Evolutionary conservation across 164 flowering plant species (phyloP), one percentile per base, ranked within the genome.

Genomic region (Akebia trifoliata): DNA sequence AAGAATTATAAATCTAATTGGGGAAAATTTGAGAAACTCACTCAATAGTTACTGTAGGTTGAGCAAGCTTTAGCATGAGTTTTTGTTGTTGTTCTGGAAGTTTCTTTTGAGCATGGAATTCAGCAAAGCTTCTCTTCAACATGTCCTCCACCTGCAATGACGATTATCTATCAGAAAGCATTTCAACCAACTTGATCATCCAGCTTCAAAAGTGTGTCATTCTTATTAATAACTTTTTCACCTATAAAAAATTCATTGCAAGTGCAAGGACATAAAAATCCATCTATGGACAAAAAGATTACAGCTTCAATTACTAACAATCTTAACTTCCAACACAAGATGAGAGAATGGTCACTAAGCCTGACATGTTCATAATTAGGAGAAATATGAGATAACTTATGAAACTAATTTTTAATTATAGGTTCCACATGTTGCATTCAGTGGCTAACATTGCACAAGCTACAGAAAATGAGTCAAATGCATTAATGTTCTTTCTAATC

Each of bases 71-170:
- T 54, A 61, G 72, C 92, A 83, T 70, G 17, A 90, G 74, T 60
- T 84, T 83, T 62, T 80, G 85, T 47, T 94, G 78, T 54, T 77
- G 51, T 67, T 93, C 99, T 47, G 99, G 96, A 50, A 90, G 85
- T 55, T 81, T 86, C 69, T 88, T 88, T 71, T 94, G 99, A 66
- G 97, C 78, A 76, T 94, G 97, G 60, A 87, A 90, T 76, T 94
- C 97, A 26, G 97, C 97, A 84, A 94, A 90, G 70, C 99, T 94
- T 84, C 99, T 84, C 76, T 93, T 90, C 70, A 93, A 62, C 99
- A 93, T 93, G 78, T 93, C 97, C 75, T 93, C 99, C 40, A 93
- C 95, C 99, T 93, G 79, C 62, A 76, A 26, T 6, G 29, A 57
- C 25, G 29, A 50, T 57, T 26, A 37, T 37, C 25, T 51, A 36